These are phyloP conservation scores for Apiotrichum veenhuisii DNA, from an alignment of 1,284 basidiomycete genomes.

Conservation along the genomic window DNA sequence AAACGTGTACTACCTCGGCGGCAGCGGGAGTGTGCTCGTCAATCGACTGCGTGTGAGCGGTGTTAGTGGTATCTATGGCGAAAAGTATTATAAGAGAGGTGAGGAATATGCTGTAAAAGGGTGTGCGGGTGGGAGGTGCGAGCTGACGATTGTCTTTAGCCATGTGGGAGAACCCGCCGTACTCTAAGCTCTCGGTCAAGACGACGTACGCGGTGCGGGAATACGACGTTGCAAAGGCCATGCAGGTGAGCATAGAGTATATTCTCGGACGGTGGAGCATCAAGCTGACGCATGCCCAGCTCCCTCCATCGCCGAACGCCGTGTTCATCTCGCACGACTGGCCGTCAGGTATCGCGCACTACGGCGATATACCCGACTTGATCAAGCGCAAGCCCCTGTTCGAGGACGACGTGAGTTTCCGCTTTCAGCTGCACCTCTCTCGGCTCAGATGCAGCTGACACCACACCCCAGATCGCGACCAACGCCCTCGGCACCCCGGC, in stretches of 20 bases:
- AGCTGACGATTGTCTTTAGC: too few relatives aligned
- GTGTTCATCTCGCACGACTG: constrained; percentile 95
- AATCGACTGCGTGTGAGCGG: constrained; percentile 83
- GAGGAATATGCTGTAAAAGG: not conserved
- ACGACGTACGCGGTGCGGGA: constrained; percentile 58
- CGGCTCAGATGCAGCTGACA: too few relatives aligned
- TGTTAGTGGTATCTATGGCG: constrained; percentile 87
- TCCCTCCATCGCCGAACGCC: constrained; percentile 30
- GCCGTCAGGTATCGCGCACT: constrained; percentile 79
- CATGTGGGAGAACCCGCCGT: too few relatives aligned
- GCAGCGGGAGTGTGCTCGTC: constrained; percentile 81
- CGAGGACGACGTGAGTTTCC: constrained; percentile 61
- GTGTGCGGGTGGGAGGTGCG: too few relatives aligned
- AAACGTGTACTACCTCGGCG: constrained; percentile 93
- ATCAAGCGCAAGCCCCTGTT: constrained; percentile 80
- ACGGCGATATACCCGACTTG: constrained; percentile 67
- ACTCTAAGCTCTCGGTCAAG: constrained; percentile 16
- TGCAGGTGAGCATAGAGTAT: constrained; percentile 69
- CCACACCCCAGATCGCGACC: too few relatives aligned
- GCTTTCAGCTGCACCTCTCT: constrained; percentile 53
- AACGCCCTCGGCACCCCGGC: constrained; percentile 62
- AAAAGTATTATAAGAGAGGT: constrained; percentile 72
- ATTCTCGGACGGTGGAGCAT: too few relatives aligned
- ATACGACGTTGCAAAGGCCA: constrained; percentile 74
- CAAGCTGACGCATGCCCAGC: constrained; percentile 7